A percentile compares a stretch with the other conserved stretches of the same genome.
These are phyloP conservation scores for Brassica rapa DNA, from an alignment of 345 rosid species.

Conservation along the genomic window DNA sequence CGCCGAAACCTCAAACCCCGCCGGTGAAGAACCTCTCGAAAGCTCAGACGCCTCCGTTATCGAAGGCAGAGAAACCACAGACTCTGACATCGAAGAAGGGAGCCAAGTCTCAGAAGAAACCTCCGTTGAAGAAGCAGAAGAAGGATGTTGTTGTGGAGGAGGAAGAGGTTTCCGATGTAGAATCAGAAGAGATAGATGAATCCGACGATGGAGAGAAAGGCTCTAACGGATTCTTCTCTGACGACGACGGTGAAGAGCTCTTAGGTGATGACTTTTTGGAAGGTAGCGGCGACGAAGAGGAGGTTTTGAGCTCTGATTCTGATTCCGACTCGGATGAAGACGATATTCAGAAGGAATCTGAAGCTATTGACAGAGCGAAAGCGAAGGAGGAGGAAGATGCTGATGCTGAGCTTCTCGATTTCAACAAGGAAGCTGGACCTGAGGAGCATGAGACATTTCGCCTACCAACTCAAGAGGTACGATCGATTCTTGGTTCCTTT, in stretches of 20 bases:
- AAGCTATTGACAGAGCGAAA: slow-evolving; percentile 50
- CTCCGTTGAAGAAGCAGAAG: slow-evolving; percentile 60
- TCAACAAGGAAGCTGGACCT: slow-evolving; percentile 44
- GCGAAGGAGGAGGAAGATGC: slow-evolving; percentile 57
- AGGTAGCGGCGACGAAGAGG: slow-evolving; percentile 42
- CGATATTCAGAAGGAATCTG: slow-evolving; percentile 59
- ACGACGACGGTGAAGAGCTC: slow-evolving; percentile 26
- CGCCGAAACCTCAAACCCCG: slow-evolving; percentile 43
- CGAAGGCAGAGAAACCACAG: slow-evolving; percentile 43
- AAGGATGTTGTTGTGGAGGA: slow-evolving; percentile 37
- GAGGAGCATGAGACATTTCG: slow-evolving; percentile 65
- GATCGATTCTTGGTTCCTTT: no score
- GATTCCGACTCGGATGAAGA: slow-evolving; percentile 39
- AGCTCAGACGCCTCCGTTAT: background rate
- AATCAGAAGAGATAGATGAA: slow-evolving; percentile 34
- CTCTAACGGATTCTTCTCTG: slow-evolving; percentile 27
- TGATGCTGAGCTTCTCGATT: slow-evolving; percentile 52
- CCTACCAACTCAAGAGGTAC: slow-evolving; percentile 84
- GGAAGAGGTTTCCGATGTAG: slow-evolving; percentile 45
- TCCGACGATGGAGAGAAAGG: slow-evolving; percentile 40
- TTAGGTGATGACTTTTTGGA: slow-evolving; percentile 36
- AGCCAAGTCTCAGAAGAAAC: slow-evolving; percentile 40
- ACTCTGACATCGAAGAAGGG: slow-evolving; percentile 52
- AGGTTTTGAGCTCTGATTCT: background rate
- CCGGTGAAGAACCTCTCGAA: slow-evolving; percentile 4